Base-by-base conservation (phyloP, 495 filamentous ascomycete genomes). In the Lentithecium fluviatile region DNA sequence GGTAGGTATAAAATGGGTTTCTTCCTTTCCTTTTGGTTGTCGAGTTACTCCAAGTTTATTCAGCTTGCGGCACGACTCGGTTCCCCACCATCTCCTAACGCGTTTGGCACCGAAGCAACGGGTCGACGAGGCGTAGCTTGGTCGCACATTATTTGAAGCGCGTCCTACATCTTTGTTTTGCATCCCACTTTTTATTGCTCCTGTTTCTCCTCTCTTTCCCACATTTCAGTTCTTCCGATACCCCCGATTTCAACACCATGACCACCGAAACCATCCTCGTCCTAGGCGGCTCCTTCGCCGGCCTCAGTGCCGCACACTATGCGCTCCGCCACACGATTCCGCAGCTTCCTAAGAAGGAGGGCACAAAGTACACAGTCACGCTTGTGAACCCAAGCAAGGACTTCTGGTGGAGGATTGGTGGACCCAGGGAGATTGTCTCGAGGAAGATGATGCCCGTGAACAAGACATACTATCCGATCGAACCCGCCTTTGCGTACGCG, bases 251-350 rank as follows among this genome's bases (percentile, higher is more conserved):
- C 43, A 46, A 8, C 47, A 53, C 17, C 32, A 67, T 67, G 64
- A 46, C 36, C 17, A 52, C 58, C 17, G 54, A 63, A 60, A 63
- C 52, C 0, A 71, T 90, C 50, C 74, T 88, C n/a, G 75, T 91
- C 42, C 77, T 89, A 11, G 88, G 88, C 37, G 87, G 78, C 56
- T 82, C 80, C 52, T 77, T 71, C 66, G 79, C 80, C n/a, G 86
- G 86, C 49, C 58, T 88, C 0, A 69, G 72, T 17, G 70, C 83
- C 40, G 81, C 85, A 3, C 84, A 89, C 70, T 78, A 82, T 55
- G 71, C 86, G 37, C 75, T 87, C 15, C 76, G 78, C 47, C 74
- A 81, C 64, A 77, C 71, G 6, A 55, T 77, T 19, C 60, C 73
- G 23, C 68, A 73, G n/a, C 66, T 74, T 3, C 69, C 67, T 0